A percentile compares a stretch with the other conserved stretches of the same genome.
Conservation (phyloP, 495 filamentous ascomycete genomes). For the Neurospora cerealis region DNA sequence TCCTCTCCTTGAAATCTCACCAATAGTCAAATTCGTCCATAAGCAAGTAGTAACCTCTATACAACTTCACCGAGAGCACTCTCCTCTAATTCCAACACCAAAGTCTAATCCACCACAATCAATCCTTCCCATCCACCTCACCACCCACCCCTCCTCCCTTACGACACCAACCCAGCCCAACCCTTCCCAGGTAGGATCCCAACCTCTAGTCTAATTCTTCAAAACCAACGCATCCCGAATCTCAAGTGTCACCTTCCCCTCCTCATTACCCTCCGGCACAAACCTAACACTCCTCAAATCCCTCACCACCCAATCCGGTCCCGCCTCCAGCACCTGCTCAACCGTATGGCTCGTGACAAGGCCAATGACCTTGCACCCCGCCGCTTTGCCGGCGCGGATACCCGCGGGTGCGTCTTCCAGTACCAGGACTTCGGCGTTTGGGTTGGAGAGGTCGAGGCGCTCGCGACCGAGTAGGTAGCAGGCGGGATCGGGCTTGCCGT, state of each 20-base stretch:
- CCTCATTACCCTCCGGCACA: conserved; percentile 25
- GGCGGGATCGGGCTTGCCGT: conserved; percentile 80
- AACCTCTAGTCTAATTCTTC: neutral
- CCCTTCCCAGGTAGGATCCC: neutral
- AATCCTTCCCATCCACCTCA: neutral
- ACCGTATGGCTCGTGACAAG: conserved; percentile 75
- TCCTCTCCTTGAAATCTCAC: neutral
- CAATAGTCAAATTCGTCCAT: neutral
- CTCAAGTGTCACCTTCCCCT: conserved; percentile 42
- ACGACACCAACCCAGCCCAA: neutral
- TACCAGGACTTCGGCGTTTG: conserved; percentile 51
- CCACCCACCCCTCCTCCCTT: neutral
- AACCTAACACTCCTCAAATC: conserved; percentile 66
- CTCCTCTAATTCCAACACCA: neutral
- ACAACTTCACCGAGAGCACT: neutral
- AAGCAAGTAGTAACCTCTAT: neutral
- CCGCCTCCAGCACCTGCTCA: conserved; percentile 58
- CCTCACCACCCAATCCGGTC: conserved; percentile 78
- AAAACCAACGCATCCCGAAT: conserved; percentile 31
- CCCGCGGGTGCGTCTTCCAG: conserved; percentile 93
- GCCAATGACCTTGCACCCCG: conserved; percentile 82
- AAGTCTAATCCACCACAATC: neutral
- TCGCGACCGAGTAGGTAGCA: conserved; percentile 70
- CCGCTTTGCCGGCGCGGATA: conserved; percentile 76
- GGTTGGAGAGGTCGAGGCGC: conserved; percentile 44